These are phyloP conservation scores for Isoetes taiwanensis DNA, from an alignment of 75 land plant species.

Conservation along the genomic window DNA sequence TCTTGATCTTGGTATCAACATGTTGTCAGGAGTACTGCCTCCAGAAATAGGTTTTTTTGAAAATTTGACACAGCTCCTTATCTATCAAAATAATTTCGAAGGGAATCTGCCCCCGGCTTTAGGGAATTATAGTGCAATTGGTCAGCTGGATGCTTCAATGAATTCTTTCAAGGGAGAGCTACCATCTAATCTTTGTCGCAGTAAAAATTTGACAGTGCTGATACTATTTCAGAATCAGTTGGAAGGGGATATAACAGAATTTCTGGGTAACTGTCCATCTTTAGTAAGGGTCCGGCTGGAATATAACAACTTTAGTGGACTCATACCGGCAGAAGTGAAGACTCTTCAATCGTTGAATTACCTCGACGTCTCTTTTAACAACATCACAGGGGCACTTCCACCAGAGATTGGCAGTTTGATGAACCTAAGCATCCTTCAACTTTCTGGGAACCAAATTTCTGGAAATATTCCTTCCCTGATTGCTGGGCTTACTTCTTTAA, in stretches of 20 bases:
- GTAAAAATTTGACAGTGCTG: slow-evolving; percentile 34
- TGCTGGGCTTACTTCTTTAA: slow-evolving; percentile 50
- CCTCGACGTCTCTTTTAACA: slow-evolving; percentile 38
- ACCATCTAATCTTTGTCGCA: slow-evolving; percentile 53
- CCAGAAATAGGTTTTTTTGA: slow-evolving; percentile 20
- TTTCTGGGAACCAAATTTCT: slow-evolving; percentile 46
- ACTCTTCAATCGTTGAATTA: slow-evolving; percentile 34
- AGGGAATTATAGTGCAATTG: slow-evolving; percentile 36
- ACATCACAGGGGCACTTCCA: slow-evolving; percentile 60
- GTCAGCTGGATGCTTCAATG: slow-evolving; percentile 27
- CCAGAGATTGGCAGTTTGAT: slow-evolving; percentile 56
- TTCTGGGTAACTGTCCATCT: slow-evolving; percentile 41
- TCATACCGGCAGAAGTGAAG: slow-evolving; percentile 55
- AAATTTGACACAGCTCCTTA: slow-evolving; percentile 16
- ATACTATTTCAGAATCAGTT: slow-evolving; percentile 50
- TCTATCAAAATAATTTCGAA: no score
- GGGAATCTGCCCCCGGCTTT: no score
- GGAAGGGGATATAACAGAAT: slow-evolving; percentile 41
- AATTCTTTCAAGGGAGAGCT: slow-evolving; percentile 38
- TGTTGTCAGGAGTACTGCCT: slow-evolving; percentile 42
- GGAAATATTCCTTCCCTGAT: slow-evolving; percentile 51
- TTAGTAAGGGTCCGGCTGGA: slow-evolving; percentile 34
- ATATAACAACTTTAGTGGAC: slow-evolving; percentile 54
- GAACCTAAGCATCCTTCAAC: slow-evolving; percentile 27
- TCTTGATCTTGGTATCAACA: slow-evolving; percentile 32